Base-by-base conservation (phyloP, 148 eudicot species). In the Chenopodium album region DNA sequence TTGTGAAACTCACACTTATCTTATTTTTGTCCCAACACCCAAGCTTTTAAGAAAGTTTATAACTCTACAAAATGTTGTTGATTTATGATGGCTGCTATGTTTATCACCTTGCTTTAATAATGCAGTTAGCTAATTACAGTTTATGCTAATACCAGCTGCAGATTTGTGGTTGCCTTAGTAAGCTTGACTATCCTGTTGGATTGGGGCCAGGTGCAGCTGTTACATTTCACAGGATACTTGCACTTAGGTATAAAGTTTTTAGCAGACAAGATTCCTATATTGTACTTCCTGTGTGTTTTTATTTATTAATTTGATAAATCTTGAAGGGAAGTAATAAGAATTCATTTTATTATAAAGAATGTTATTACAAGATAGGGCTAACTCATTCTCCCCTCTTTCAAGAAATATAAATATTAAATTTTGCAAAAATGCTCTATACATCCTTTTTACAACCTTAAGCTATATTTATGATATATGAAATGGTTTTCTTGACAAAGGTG, bases 161-260 rank as follows among this genome's bases (percentile, higher is more conserved):
- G 82, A 87, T 96, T 86, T 78, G 82, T 75, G 92, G 91, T 79
- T 73, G 81, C 70, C 60, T 84, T 68, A 79, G 87, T 71, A 89
- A 88, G 80, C 63, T 87, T 75, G 81, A 87, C 83, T 87, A 50
- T 80, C 99, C 97, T 70, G 67, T 92, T 77, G 99, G 97, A 79
- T 86, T 96, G 78, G 94, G 95, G 80, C 88, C 86, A 79, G 97
- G 94, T 80, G 88, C 91, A 29, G 81, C 76, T 80, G 97, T 89
- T 81, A 87, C 87, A 54, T 94, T 94, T 83, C 90, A 90, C 87
- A 87, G 98, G 75, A 63, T 94, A 80, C 98, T 94, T 81, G 87
- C 82, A 77, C 81, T 79, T 63, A 78, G 94, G 99, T 96, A 81
- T 75, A 88, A 28, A 64, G 44, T 4, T 8, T 72, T 62, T 22